phyloP scores from a whole-genome alignment of 768 basidiomycete genomes.

The Tricholomella constricta region DNA sequence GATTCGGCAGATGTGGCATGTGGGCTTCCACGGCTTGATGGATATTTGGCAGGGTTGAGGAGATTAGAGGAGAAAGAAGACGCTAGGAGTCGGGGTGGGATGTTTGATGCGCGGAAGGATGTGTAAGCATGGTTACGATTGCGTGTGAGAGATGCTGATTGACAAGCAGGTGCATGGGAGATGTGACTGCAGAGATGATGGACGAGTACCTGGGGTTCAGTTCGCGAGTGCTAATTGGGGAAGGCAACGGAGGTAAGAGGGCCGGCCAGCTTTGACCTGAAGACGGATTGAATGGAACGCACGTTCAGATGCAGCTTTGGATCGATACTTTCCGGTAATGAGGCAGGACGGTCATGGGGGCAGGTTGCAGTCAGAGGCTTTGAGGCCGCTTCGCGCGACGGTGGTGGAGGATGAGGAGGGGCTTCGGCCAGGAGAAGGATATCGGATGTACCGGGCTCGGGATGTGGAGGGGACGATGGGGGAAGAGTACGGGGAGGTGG shows the following conservation, averaged over 20 bases:
- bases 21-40: constrained; percentile 53
- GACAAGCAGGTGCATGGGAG: constrained; percentile 50
- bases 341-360: constrained; percentile 8
- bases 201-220: constrained; percentile 73
- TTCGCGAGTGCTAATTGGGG: constrained; percentile 48
- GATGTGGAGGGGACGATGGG: constrained; percentile 66
- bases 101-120: constrained; percentile 44
- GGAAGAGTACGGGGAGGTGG: constrained; percentile 49
- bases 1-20: constrained; percentile 57
- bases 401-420: neutral
- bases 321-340: constrained; percentile 43
- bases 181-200: constrained; percentile 50
- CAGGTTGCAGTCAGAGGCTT: neutral
- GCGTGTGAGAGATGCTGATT: constrained; percentile 7
- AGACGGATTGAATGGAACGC: constrained; percentile 11
- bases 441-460: constrained; percentile 65
- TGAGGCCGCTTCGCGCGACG: constrained; percentile 14
- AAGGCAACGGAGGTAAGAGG: constrained; percentile 27
- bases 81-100: constrained; percentile 27
- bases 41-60: constrained; percentile 47
- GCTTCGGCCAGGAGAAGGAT: constrained; percentile 57
- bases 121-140: constrained; percentile 41
- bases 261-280: constrained; percentile 9
- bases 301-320: constrained; percentile 28
- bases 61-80: constrained; percentile 37